These are phyloP conservation scores for Rhodotorula paludigena DNA, from an alignment of 768 basidiomycete species.

Conservation along the genomic window DNA sequence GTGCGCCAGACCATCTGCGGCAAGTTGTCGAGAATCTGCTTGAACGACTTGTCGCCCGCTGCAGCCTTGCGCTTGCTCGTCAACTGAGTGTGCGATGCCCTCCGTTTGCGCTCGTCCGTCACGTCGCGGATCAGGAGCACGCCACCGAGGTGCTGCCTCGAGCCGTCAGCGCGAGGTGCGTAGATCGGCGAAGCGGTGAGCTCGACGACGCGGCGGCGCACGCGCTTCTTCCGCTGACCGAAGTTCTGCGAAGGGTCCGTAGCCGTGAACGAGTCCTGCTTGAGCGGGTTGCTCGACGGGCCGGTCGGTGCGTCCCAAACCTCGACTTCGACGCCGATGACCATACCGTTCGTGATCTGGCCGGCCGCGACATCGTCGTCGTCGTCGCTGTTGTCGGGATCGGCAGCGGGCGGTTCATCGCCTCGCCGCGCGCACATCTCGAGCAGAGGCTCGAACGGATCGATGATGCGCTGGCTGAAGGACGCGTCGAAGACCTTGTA, in stretches of 20 bases:
- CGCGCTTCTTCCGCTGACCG: constrained; percentile 22
- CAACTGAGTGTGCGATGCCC: background rate
- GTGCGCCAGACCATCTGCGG: constrained; percentile 39
- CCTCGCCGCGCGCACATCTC: constrained; percentile 29
- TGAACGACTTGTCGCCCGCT: constrained; percentile 9
- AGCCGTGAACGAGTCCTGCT: constrained; percentile 17
- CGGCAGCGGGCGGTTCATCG: constrained; percentile 8
- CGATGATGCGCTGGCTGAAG: constrained; percentile 35
- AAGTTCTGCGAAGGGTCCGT: background rate
- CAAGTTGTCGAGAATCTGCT: constrained; percentile 35
- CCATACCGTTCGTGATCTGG: constrained; percentile 11
- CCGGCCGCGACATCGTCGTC: constrained; percentile 8
- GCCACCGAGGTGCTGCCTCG: constrained; percentile 35
- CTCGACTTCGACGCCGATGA: constrained; percentile 39
- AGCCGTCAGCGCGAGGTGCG: constrained; percentile 12
- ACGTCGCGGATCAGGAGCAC: constrained; percentile 32
- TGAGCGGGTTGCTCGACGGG: background rate
- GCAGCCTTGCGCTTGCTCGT: constrained; percentile 10
- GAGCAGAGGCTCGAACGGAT: constrained; percentile 34
- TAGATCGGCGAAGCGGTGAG: constrained; percentile 23
- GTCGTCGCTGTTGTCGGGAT: constrained; percentile 1
- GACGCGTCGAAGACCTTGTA: constrained; percentile 35
- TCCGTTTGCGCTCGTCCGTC: constrained; percentile 13
- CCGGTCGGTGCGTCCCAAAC: constrained; percentile 13
- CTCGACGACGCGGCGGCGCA: constrained; percentile 34